A percentile compares a stretch with the other conserved stretches of the same genome.
Conservation (phyloP, 2,329 filamentous ascomycete genomes). For the Diaporthe sp. region DNA sequence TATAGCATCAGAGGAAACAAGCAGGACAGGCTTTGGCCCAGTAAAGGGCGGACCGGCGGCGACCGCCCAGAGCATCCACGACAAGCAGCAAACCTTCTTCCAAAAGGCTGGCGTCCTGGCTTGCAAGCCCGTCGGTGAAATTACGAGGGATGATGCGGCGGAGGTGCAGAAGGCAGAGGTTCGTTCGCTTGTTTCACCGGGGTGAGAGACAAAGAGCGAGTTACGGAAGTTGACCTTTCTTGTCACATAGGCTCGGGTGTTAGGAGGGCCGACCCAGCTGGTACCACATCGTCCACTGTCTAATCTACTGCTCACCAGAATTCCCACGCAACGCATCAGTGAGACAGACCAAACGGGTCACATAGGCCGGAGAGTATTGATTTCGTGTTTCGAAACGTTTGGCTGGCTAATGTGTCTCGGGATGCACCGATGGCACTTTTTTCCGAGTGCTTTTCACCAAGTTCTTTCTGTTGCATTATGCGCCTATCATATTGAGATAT, state of each 20-base stretch:
- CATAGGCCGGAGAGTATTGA: background rate
- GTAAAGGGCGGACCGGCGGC: constrained; percentile 51
- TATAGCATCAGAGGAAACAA: constrained; percentile 43
- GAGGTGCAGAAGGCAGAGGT: background rate
- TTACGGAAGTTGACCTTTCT: background rate
- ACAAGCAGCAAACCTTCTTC: constrained; percentile 51
- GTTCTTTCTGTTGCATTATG: background rate
- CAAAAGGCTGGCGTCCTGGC: constrained; percentile 48
- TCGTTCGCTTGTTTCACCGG: background rate
- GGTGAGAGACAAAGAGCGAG: background rate
- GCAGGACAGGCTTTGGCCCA: constrained; percentile 48
- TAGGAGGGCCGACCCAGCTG: background rate
- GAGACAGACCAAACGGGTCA: background rate
- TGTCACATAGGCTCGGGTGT: background rate
- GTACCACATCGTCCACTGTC: background rate
- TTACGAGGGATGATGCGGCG: constrained; percentile 46
- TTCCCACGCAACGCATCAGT: background rate
- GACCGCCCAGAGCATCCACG: constrained; percentile 51
- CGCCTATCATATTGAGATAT: background rate
- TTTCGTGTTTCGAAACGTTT: background rate
- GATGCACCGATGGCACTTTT: background rate
- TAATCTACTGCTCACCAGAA: background rate
- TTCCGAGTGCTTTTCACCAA: background rate
- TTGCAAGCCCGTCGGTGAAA: constrained; percentile 46
- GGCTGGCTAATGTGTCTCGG: background rate